Evolutionary conservation across 169 alveolate species (phyloP), one percentile per base, ranked within the genome.

Genomic region (Plasmodium falciparum): DNA sequence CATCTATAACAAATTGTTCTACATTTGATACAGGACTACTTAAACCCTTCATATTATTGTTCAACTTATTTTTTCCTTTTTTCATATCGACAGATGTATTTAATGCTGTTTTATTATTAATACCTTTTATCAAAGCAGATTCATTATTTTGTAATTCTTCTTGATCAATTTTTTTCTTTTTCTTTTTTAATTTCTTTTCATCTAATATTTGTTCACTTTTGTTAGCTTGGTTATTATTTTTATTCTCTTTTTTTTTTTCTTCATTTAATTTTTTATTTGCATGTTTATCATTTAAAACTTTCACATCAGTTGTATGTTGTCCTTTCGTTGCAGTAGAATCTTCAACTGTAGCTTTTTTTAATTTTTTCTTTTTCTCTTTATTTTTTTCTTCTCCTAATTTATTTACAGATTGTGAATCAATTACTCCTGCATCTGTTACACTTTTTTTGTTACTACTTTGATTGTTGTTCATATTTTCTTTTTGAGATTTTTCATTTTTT

Each of bases 121-220:
- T 56, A n/a, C 11, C 13, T 12, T 47, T 56, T 56, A 33, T 22
- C 47, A 59, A 71, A 24, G 3, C 33, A 29, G 8, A 17, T 45
- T 52, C 54, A 29, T 45, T 56, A 39, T 49, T 7, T 15, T 29
- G 39, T 15, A 45, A 7, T 3, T 54, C 47, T 9, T 78, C 89
- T n/a, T 59, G 89, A 22, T 65, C 89, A 33, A 11, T 63, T 5
- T 59, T 78, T 65, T 78, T 78, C 71, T 78, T 78, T n/a, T 59
- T 78, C 52, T 49, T 66, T 43, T 78, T 67, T 65, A 20, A 63
- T 58, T 62, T 49, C 11, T 78, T 73, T 74, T 74, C 12, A 50
- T 13, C 45, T 74, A 71, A 20, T 15, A 0, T 50, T 74, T 74
- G 58, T 43, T 66, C 52, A 58, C 24, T 50, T 56, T 59, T 74